A percentile compares a stretch with the other conserved stretches of the same genome.
Evolutionary conservation across 371 early-diverging fungal species (phyloP).

Genomic region (Coemansia sp.): DNA sequence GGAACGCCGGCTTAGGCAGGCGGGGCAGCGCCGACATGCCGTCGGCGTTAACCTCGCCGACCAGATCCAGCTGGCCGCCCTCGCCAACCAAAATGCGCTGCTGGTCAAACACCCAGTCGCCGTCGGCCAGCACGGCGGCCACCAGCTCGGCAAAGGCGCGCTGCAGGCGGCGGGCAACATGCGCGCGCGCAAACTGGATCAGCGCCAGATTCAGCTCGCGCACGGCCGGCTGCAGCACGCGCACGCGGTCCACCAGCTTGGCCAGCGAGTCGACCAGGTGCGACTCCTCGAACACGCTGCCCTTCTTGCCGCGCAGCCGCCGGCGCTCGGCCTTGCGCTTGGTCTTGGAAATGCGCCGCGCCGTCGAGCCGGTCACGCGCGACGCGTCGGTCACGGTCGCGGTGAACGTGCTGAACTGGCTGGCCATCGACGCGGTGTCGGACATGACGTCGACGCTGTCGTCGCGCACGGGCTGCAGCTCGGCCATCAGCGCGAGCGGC

Average conservation of each 20-base stretch:
- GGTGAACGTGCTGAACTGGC: constrained; percentile 78
- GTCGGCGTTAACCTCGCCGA: not conserved
- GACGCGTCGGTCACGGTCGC: constrained; percentile 59
- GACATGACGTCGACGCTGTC: constrained; percentile 93
- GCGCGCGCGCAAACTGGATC: constrained; percentile 8
- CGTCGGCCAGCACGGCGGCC: constrained; percentile 6
- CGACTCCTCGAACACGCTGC: constrained; percentile 85
- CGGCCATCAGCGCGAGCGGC: constrained; percentile 22
- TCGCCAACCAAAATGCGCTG: constrained; percentile 20
- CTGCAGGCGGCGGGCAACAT: constrained; percentile 23
- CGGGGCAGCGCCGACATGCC: constrained; percentile 4
- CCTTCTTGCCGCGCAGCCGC: constrained; percentile 82
- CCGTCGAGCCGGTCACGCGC: constrained; percentile 54
- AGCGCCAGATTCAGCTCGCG: constrained; percentile 31
- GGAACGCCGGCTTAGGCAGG: constrained; percentile 1
- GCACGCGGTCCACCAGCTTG: constrained; percentile 34
- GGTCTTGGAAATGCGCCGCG: constrained; percentile 56
- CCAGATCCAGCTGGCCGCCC: constrained; percentile 4
- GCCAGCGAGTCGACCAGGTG: constrained; percentile 72
- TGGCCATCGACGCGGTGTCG: constrained; percentile 90
- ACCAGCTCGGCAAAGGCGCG: constrained; percentile 12
- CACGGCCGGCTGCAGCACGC: constrained; percentile 20
- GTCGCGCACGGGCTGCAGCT: constrained; percentile 16
- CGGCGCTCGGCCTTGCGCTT: constrained; percentile 74
- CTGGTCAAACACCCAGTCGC: constrained; percentile 36